Base-by-base conservation (phyloP, 495 filamentous ascomycete species). In the Penicillium paxilli region DNA sequence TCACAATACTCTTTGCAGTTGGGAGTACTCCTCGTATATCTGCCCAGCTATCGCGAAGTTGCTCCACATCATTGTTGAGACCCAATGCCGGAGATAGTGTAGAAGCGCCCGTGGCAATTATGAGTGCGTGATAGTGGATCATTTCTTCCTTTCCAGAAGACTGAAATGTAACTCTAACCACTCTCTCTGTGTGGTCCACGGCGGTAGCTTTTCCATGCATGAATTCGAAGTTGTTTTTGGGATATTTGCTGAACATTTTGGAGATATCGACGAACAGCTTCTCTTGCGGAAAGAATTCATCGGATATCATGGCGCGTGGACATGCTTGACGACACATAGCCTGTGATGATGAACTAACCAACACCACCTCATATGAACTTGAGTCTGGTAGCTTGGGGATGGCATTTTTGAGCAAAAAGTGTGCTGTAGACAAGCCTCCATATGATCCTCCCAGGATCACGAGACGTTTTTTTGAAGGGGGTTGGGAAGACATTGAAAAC, bases 361-460 rank as follows among this genome's bases (percentile, higher is more conserved):
- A 54, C 35, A 75, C 50, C 21, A 83, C 55, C 23, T 63, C 54
- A 50, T 70, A 71, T 3, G 54, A 9, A 0, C 55, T 19, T 44
- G 58, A 47, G 37, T 59, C 25, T 25, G 72, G 68, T 1, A 81
- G 63, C 4, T 54, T 32, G 11, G 80, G 78, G 12, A 81, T n/a
- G 38, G 62, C 68, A 63, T 81, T 76, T 55, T 79, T 80, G 57
- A 83, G 76, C 47, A 81, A 59, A 50, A 78, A 76, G 53, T 84
- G 81, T 5, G 80, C 75, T 7, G 68, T 71, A 5, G 76, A 76
- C 11, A 80, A 45, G 21, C 80, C 81, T 37, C 37, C 79, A 59
- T 78, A 83, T 37, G 80, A 83, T 26, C 71, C 80, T 20, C 80
- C 81, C 24, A 83, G 63, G 47, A 84, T 74, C 50, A 83, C 51